phyloP scores from a whole-genome alignment of 345 rosid genomes.

The Hypericum androsaemum region DNA sequence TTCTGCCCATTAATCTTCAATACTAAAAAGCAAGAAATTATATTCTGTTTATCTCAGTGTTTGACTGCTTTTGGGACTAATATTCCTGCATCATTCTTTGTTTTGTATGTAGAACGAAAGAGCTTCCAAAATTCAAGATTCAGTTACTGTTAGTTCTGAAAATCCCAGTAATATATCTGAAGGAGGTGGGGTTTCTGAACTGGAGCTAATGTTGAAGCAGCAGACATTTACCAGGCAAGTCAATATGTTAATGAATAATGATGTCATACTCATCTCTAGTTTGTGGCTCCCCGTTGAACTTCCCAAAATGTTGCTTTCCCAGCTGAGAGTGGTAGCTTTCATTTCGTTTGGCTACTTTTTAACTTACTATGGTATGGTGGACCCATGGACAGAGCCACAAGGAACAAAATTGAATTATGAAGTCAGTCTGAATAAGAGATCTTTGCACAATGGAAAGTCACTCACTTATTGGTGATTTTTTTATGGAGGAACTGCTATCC shows the following conservation, averaged over 20 bases:
- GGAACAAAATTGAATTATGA: not conserved
- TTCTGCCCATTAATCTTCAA: too few species aligned
- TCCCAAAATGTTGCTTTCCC: too few species aligned
- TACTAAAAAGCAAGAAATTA: too few species aligned
- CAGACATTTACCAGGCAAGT: not conserved
- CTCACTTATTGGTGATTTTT: too few species aligned
- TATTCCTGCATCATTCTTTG: not conserved
- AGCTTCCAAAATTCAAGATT: conserved; percentile 4
- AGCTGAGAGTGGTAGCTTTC: not conserved
- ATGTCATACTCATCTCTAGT: not conserved
- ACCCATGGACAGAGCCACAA: too few species aligned
- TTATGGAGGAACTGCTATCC: too few species aligned
- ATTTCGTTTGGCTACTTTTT: not conserved
- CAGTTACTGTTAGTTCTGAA: conserved; percentile 12
- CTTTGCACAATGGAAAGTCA: not conserved
- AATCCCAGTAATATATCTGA: conserved; percentile 13
- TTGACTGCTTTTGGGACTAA: too few species aligned
- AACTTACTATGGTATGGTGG: not conserved
- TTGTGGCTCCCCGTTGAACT: not conserved
- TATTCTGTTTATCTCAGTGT: too few species aligned
- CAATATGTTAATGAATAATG: not conserved
- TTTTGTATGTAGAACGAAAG: not conserved
- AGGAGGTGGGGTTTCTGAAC: not conserved
- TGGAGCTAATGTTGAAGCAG: not conserved
- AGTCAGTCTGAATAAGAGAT: not conserved